Conservation (phyloP, 1,284 basidiomycete genomes). For the Anthracocystis walkeri region DNA sequence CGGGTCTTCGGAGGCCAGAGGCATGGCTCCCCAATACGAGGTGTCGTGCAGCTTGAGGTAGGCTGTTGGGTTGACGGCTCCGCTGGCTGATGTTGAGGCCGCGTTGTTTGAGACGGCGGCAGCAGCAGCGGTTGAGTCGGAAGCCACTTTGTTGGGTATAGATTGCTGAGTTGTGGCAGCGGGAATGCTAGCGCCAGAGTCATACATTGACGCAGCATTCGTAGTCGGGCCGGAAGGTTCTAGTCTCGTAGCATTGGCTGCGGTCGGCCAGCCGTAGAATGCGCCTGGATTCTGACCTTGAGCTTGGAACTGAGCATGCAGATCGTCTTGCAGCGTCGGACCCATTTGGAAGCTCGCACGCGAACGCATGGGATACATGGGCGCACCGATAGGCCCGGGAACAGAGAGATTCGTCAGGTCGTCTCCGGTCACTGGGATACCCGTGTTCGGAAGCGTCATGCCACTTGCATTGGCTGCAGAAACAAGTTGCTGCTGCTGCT, state of each 20-base stretch:
- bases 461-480: neutral
- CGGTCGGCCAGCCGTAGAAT: conserved; percentile 33
- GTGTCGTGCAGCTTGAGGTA: conserved; percentile 51
- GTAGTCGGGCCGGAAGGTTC: neutral
- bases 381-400: conserved; percentile 44
- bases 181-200: neutral
- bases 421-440: neutral
- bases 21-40: conserved; percentile 55
- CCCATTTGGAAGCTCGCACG: conserved; percentile 21
- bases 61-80: conserved; percentile 34
- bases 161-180: neutral
- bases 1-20: conserved; percentile 43
- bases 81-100: neutral
- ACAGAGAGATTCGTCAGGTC: conserved; percentile 20
- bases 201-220: neutral
- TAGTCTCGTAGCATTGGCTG: neutral
- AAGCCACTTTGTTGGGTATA: neutral
- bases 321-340: conserved; percentile 27
- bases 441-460: conserved; percentile 6
- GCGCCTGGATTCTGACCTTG: conserved; percentile 31
- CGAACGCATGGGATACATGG: conserved; percentile 35
- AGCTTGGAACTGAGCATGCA: conserved; percentile 36
- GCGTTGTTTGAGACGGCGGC: neutral
- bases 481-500: conserved; percentile 2
- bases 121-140: neutral